Evolutionary conservation across 2,329 filamentous ascomycete species (phyloP).

Genomic region (Talaromyces verruculosus): DNA sequence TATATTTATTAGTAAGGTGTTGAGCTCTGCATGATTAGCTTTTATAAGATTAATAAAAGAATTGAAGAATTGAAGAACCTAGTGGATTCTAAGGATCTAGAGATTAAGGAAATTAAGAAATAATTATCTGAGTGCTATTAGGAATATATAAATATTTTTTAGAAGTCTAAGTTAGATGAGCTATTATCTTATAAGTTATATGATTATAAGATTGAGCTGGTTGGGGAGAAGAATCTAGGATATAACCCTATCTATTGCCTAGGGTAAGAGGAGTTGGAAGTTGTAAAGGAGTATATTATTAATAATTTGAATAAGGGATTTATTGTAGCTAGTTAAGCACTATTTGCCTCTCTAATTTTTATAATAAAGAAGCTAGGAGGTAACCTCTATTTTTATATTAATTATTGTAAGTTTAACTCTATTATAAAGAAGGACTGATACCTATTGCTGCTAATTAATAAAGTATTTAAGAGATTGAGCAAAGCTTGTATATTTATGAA

Average conservation of each 20-base stretch:
- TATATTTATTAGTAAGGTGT: background rate
- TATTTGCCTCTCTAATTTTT: background rate
- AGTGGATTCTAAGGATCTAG: no score
- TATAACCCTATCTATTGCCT: constrained; percentile 12
- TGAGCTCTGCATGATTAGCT: background rate
- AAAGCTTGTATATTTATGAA: no score
- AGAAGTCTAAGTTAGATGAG: background rate
- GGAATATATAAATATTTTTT: constrained; percentile 2
- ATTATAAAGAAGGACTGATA: constrained; percentile 23
- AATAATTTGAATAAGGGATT: background rate
- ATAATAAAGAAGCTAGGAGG: constrained; percentile 20
- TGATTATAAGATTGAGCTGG: constrained; percentile 8
- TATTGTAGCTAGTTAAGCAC: background rate
- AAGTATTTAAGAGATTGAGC: no score
- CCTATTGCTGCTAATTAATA: no score
- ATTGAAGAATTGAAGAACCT: background rate
- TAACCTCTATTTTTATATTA: constrained; percentile 26
- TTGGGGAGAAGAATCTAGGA: background rate
- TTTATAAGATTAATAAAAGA: constrained; percentile 2
- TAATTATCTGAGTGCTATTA: no score
- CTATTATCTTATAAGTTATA: background rate
- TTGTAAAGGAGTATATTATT: constrained; percentile 7
- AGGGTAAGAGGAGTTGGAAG: background rate
- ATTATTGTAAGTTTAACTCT: constrained; percentile 31
- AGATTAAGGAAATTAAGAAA: no score